Base-by-base conservation (phyloP, 148 eudicot species). In the Silene conica region DNA sequence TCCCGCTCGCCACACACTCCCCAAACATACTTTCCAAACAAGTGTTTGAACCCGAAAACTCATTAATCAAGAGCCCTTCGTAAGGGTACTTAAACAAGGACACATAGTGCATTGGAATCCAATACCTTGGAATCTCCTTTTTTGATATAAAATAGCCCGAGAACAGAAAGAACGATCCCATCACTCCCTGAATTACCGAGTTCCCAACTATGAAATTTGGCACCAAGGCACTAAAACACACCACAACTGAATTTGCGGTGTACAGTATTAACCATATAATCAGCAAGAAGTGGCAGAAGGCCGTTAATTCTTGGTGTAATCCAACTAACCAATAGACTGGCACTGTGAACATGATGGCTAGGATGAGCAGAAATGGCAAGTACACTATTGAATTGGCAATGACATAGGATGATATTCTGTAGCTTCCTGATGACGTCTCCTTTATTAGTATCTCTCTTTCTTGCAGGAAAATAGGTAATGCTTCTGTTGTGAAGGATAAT, bases 71-170 rank as follows among this genome's bases (percentile, higher is more conserved):
- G 68, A 96, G 81, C 71, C 94, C 99, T 75, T 96, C 99, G 65
- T 86, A 96, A 38, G 99, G 99, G 70, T 96, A 96, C 92, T 96
- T 96, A 59, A 96, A 96, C 81, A 96, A 69, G 13, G 99, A 96
- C 22, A 92, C 66, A 54, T 96, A 96, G 77, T 96, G 97, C 96
- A 96, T 90, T 52, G 87, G 88, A 14, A 87, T 77, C 99, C 99
- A 96, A 63, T 89, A 96, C 48, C 75, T 80, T 1, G 99, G 99
- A 62, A 96, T 92, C 76, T 88, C 88, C 28, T 86, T 75, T 76
- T 87, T 89, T n/a, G 99, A 82, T 73, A 96, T 84, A 74, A 96
- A 96, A 82, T 96, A 96, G 13, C 99, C 99, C 0, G 99, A 96
- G 78, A 96, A 96, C 80, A 96, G 74, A 77, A 92, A 92, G 74